These are phyloP conservation scores for Penicillium sp. DNA, from an alignment of 2,329 filamentous ascomycete genomes.

Conservation along the genomic window DNA sequence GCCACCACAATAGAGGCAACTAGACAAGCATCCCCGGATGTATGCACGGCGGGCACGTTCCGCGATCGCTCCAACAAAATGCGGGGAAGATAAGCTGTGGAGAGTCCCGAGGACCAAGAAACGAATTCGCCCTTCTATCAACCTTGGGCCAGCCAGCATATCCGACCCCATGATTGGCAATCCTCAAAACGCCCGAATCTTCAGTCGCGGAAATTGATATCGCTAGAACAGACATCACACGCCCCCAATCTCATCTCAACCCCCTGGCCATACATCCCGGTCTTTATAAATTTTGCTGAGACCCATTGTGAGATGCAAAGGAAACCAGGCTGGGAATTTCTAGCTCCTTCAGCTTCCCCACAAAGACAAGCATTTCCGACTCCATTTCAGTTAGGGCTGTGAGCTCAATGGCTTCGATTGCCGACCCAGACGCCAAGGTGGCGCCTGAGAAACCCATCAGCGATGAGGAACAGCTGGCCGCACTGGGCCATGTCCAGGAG, in stretches of 20 bases:
- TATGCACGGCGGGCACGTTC: not conserved
- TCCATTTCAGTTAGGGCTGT: not conserved
- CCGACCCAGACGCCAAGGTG: conserved; percentile 9
- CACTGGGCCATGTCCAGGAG: conserved; percentile 29
- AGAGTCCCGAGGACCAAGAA: not conserved
- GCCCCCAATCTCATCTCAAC: not conserved
- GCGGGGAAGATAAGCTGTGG: not conserved
- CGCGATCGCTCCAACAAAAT: not conserved
- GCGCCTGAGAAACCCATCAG: conserved; percentile 18
- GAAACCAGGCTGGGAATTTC: not conserved
- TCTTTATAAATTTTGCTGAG: not conserved
- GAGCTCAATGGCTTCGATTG: conserved; percentile 8
- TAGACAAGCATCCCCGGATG: no score
- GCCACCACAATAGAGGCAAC: no score
- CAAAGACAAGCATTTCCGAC: not conserved
- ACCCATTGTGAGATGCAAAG: not conserved
- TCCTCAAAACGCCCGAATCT: not conserved
- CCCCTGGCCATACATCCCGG: not conserved
- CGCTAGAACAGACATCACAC: not conserved
- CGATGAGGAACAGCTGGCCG: conserved; percentile 26
- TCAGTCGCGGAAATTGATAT: not conserved
- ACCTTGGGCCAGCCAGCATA: not conserved
- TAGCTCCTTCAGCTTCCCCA: not conserved
- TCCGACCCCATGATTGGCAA: not conserved
- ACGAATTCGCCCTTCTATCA: not conserved